Evolutionary conservation across 2,329 filamentous ascomycete species (phyloP).

Genomic region (Hypoxylon sp.): DNA sequence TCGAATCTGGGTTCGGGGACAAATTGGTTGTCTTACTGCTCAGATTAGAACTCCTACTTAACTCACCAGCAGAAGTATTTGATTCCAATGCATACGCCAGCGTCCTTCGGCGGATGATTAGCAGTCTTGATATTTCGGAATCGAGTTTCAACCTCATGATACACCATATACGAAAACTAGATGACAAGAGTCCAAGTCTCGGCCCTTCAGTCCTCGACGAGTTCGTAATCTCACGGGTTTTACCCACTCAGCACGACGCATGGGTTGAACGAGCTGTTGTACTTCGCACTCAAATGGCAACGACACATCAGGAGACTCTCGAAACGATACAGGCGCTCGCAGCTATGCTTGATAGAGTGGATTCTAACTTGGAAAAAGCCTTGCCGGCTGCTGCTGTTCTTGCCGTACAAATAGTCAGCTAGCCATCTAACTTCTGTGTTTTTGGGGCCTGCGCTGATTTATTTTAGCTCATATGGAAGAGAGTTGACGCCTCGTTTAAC

Average conservation of each 20-base stretch:
- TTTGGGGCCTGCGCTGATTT: constrained; percentile 19
- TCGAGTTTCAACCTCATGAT: constrained; percentile 76
- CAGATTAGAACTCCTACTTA: constrained; percentile 75
- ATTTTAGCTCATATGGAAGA: constrained; percentile 83
- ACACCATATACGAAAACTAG: constrained; percentile 76
- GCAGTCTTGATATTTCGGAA: constrained; percentile 71
- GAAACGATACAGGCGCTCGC: constrained; percentile 51
- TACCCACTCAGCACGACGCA: constrained; percentile 62
- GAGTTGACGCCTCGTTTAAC: constrained; percentile 71
- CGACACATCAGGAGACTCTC: constrained; percentile 60
- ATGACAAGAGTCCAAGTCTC: constrained; percentile 65
- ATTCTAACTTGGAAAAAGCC: constrained; percentile 60
- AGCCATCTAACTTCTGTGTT: not conserved
- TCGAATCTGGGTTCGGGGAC: constrained; percentile 75
- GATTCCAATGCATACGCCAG: constrained; percentile 64
- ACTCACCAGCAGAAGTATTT: constrained; percentile 62
- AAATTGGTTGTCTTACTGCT: constrained; percentile 77
- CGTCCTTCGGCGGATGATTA: constrained; percentile 74
- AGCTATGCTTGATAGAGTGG: constrained; percentile 55
- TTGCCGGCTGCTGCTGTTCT: constrained; percentile 74
- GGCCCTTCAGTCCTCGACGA: constrained; percentile 71
- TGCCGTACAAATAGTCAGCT: constrained; percentile 74
- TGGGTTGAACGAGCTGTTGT: constrained; percentile 81
- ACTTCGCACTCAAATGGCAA: constrained; percentile 76
- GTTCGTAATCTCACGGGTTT: constrained; percentile 72